Base-by-base conservation (phyloP, 2,329 filamentous ascomycete genomes). In the Apiospora koreana region DNA sequence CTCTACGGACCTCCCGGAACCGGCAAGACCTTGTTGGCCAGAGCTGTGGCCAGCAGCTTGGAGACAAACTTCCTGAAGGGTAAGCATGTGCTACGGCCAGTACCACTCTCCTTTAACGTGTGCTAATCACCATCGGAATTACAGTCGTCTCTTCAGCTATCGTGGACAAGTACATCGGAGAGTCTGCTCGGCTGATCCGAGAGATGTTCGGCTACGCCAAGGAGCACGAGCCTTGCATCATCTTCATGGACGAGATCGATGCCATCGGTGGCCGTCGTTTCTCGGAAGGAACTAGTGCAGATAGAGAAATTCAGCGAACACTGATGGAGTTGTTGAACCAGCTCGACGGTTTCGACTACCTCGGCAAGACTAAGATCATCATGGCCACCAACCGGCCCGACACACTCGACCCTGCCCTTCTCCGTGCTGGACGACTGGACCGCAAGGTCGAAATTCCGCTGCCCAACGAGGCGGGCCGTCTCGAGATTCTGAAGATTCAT, bases 201-300 rank as follows among this genome's bases (percentile, higher is more conserved):
- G 96, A 99, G 83, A 99, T 99, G 97, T 99, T 99, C 79, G 97
- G 96, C 71, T 99, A 99, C 79, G 96, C 97, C 78, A 98, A 98
- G 84, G 97, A 99, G 82, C 96, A 99, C 82, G 96, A 99, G 83
- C 96, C 96, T 48, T 99, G 96, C 82, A 99, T 99, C 82, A 99
- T 99, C 84, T 99, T 99, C 89, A 99, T 99, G 96, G 97, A 99
- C 87, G 96, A 99, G 84, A 99, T 99, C 80, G 96, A 99, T 80
- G 96, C 96, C 79, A 99, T 99, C 79, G 96, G 96, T 81, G 97
- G 97, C 73, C 91, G 97, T 77, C 90, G 96, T 77, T 99, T 99
- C 83, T 97, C 94, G 0, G 96, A 99, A 82, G 96, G 97, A 76
- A 99, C 96, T 68, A 97, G 94, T 71, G 96, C 96, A 67, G 96